Evolutionary conservation across 768 basidiomycete genomes (phyloP).

Genomic region (Phlegmacium glaucopus): DNA sequence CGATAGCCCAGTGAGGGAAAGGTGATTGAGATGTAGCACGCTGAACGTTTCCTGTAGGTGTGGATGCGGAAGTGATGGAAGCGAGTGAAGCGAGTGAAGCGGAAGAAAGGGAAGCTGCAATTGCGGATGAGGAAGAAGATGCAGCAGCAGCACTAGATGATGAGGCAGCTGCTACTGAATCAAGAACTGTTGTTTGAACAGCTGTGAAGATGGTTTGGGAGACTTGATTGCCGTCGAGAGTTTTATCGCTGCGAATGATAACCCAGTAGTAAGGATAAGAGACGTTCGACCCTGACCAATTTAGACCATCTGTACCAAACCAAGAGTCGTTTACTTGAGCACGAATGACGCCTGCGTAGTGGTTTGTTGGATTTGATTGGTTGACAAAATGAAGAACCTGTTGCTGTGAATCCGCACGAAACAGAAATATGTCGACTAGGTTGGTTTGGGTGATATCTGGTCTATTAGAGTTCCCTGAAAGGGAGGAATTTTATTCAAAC

Average conservation of each 20-base stretch:
- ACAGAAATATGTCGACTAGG: conserved; percentile 73
- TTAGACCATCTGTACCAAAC: conserved; percentile 56
- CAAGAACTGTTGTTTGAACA: conserved; percentile 57
- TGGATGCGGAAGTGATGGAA: conserved; percentile 45
- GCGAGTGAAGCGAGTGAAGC: too few relatives aligned
- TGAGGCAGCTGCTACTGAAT: conserved; percentile 60
- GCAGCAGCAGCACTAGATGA: conserved; percentile 39
- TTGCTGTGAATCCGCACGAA: conserved; percentile 62
- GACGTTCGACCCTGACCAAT: conserved; percentile 48
- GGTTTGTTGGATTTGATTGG: conserved; percentile 43
- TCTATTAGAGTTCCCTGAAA: conserved; percentile 69
- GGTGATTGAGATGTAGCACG: conserved; percentile 24
- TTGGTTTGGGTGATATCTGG: conserved; percentile 63
- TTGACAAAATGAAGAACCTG: conserved; percentile 44
- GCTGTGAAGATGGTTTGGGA: conserved; percentile 76
- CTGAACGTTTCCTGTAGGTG: conserved; percentile 49
- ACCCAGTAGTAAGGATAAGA: conserved; percentile 78
- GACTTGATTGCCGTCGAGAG: conserved; percentile 54
- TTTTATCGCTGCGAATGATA: conserved; percentile 55
- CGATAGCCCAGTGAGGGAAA: conserved; percentile 91
- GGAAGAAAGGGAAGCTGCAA: conserved; percentile 24
- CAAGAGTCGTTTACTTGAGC: conserved; percentile 70
- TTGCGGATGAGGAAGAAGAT: conserved; percentile 29
- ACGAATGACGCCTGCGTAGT: conserved; percentile 49
- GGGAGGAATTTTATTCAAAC: conserved; percentile 9